phyloP scores from a whole-genome alignment of 305 asterid genomes.

The Andrographis paniculata region DNA sequence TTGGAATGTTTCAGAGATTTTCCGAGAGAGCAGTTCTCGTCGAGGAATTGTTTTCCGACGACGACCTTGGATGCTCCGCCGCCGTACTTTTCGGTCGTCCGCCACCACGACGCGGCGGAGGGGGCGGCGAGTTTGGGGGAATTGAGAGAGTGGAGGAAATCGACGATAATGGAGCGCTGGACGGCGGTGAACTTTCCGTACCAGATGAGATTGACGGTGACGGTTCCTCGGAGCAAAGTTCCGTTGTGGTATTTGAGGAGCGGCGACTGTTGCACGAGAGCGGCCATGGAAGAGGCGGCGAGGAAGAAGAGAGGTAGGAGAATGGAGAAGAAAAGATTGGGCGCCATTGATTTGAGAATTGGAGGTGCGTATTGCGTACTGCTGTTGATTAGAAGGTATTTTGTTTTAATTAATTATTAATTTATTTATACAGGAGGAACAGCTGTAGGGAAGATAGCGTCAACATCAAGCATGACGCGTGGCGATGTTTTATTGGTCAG shows the following conservation, averaged over 20 bases:
- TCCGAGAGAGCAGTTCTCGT: conserved; percentile 45
- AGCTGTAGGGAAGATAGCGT: too few species aligned
- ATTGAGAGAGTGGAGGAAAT: conserved; percentile 55
- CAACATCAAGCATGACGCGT: too few species aligned
- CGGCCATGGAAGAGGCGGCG: conserved; percentile 31
- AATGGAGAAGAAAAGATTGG: too few species aligned
- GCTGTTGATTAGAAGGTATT: too few species aligned
- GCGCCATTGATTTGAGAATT: too few species aligned
- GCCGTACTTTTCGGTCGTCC: conserved; percentile 62
- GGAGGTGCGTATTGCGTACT: too few species aligned
- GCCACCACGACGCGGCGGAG: conserved; percentile 69
- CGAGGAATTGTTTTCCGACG: conserved; percentile 55
- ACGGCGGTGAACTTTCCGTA: conserved; percentile 68
- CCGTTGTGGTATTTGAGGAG: conserved; percentile 72
- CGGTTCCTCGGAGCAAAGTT: conserved; percentile 51
- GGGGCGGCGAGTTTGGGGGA: conserved; percentile 30
- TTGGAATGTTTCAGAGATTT: conserved; percentile 44
- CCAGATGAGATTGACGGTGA: conserved; percentile 74
- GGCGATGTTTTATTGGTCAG: too few species aligned
- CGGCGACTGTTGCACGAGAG: conserved; percentile 55
- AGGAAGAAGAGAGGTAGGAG: not conserved
- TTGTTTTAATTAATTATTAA: too few species aligned
- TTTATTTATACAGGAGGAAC: too few species aligned
- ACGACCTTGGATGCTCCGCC: conserved; percentile 37
- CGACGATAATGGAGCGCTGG: conserved; percentile 64